A percentile compares a stretch with the other conserved stretches of the same genome.
phyloP scores from a whole-genome alignment of 768 basidiomycete species.

The Tremella mesenterica region DNA sequence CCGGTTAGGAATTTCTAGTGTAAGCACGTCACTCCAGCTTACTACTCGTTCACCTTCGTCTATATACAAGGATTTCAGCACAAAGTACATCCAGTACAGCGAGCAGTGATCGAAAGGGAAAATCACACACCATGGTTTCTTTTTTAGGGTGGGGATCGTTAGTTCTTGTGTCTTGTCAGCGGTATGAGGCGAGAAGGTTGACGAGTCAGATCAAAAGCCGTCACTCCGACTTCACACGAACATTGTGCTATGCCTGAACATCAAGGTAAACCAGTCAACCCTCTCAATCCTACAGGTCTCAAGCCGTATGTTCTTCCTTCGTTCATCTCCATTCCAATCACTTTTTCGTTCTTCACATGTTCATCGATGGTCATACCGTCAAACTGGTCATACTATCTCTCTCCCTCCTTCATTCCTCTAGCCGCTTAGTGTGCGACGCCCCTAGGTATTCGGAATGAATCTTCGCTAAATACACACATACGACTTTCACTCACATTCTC shows the following conservation, averaged over 20 bases:
- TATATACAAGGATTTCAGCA: too few relatives aligned
- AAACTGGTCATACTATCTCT: background rate
- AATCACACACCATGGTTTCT: slow-evolving; percentile 15
- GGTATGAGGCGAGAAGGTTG: too few relatives aligned
- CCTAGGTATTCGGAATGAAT: background rate
- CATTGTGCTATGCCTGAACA: background rate
- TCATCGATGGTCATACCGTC: too few relatives aligned
- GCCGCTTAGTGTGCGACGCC: background rate
- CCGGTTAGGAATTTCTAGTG: too few relatives aligned
- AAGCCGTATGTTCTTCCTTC: slow-evolving; percentile 66
- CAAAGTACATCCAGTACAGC: background rate
- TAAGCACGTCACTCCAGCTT: too few relatives aligned
- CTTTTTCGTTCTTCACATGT: too few relatives aligned
- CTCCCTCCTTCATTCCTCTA: background rate
- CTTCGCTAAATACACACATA: background rate
- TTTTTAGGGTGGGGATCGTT: slow-evolving; percentile 16
- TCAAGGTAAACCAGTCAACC: too few relatives aligned
- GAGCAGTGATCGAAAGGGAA: background rate
- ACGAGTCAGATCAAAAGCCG: too few relatives aligned
- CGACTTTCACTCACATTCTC: too few relatives aligned
- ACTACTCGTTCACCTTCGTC: too few relatives aligned
- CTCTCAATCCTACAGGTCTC: slow-evolving; percentile 83
- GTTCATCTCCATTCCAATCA: too few relatives aligned
- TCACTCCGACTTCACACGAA: background rate
- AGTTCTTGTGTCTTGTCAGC: too few relatives aligned